These are phyloP conservation scores for Xylariaceae sp. DNA, from an alignment of 2,329 filamentous ascomycete species.

Conservation along the genomic window DNA sequence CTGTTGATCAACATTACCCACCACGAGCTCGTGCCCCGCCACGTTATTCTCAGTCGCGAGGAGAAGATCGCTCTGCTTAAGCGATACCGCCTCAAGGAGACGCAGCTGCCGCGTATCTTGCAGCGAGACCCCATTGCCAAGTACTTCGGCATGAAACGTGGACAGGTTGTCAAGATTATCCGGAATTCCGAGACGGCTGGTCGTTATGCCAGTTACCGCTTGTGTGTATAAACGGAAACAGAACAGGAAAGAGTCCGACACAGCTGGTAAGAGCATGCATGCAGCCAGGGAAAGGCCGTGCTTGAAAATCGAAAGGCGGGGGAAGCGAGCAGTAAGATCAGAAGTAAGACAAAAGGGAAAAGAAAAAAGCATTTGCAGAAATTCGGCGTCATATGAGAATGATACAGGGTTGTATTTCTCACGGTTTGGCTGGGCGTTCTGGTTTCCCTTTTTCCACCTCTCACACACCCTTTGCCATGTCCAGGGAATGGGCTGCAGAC, in stretches of 20 bases:
- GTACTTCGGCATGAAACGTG: constrained; percentile 84
- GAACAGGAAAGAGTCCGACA: constrained; percentile 4
- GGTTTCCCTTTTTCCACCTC: too few relatives aligned
- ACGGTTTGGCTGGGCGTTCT: too few relatives aligned
- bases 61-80: constrained; percentile 84
- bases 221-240: constrained; percentile 51
- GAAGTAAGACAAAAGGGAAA: background rate
- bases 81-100: constrained; percentile 94
- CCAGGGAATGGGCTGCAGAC: too few relatives aligned
- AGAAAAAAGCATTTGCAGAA: constrained; percentile 12
- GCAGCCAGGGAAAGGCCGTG: too few relatives aligned
- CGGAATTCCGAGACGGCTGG: constrained; percentile 92
- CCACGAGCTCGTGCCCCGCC: constrained; percentile 92
- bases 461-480: too few relatives aligned
- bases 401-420: too few relatives aligned
- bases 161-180: constrained; percentile 98
- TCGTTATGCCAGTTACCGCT: constrained; percentile 89
- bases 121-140: constrained; percentile 87
- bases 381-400: constrained; percentile 21
- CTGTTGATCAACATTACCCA: constrained; percentile 96
- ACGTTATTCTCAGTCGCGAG: constrained; percentile 82
- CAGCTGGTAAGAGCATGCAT: constrained; percentile 12
- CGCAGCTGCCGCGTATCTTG: constrained; percentile 88
- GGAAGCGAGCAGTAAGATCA: background rate
- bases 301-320: background rate